Evolutionary conservation across 2,329 filamentous ascomycete species (phyloP), one percentile per base, ranked within the genome.

Genomic region (Colletotrichum sidae): DNA sequence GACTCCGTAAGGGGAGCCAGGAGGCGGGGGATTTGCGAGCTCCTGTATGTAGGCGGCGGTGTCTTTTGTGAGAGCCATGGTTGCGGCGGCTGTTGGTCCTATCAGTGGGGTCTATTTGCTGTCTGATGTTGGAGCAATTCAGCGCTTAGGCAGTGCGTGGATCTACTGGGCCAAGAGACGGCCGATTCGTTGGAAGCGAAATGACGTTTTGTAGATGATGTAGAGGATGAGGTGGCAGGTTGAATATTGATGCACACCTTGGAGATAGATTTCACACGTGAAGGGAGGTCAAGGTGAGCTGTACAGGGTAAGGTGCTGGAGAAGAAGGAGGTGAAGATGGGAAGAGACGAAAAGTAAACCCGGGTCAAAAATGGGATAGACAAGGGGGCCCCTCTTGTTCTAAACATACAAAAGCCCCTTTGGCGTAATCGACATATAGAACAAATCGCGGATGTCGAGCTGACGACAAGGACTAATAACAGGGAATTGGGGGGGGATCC

Each of bases 1-100:
- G 12, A 97, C 83, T 50, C 91, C 92, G 75, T 96, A 96, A 1
- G 94, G 92, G 53, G 87, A 82, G 69, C 93, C 93, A 8, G 90
- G 86, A 4, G 92, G 89, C 52, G 93, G 92, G 6, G 87, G 84
- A 57, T 78, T 74, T 50, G 83, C 78, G 52, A 92, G 78, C 75
- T 90, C 86, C 69, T 80, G 76, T 70, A 84, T 80, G 68, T 79
- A 77, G 45, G 82, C 79, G 59, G 74, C 68, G 47, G 73, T 70
- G 69, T 78, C 73, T 57, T 70, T 71, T 67, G 72, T 34, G 44
- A 67, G 72, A 60, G 76, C 70, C 77, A 79, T 78, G 67, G 60
- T 71, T 38, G 54, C 42, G 37, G 53, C 41, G 37, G 33, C 47
- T 49, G 42, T 44, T n/a, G 44, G 41, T 8, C 25, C 25, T 51